Percentiles rank a stretch among this genome's conserved stretches.
phyloP scores from a whole-genome alignment of 352 stramenopile genomes.

The Pythium scleroteichum region DNA sequence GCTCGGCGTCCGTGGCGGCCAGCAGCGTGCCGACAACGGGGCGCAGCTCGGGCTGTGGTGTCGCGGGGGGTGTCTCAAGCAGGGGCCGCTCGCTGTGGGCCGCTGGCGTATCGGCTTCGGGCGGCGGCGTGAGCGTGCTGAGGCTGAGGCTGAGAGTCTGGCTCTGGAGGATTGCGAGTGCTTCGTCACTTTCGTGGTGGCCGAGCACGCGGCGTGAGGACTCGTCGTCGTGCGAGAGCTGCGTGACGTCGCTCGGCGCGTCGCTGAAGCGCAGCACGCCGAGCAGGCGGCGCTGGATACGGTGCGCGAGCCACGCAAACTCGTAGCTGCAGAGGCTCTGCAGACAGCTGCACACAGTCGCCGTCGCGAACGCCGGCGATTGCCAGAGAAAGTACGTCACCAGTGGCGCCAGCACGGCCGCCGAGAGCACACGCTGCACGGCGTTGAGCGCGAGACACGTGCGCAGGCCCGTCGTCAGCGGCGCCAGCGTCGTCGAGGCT shows the following conservation, averaged over 20 bases:
- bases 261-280: slow-evolving; percentile 25
- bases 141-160: neutral
- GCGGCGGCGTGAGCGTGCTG: neutral
- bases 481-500: neutral
- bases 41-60: neutral
- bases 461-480: neutral
- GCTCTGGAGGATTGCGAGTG: slow-evolving; percentile 20
- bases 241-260: neutral
- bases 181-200: slow-evolving; percentile 12
- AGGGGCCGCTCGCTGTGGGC: neutral
- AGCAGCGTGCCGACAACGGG: neutral
- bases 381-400: slow-evolving; percentile 78
- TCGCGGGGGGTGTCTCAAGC: slow-evolving; percentile 3
- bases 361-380: slow-evolving; percentile 66
- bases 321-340: slow-evolving; percentile 70
- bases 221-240: neutral
- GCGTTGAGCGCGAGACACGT: slow-evolving; percentile 38
- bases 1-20: neutral
- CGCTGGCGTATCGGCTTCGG: neutral
- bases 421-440: slow-evolving; percentile 68
- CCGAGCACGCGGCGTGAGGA: neutral
- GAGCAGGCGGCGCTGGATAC: slow-evolving; percentile 59
- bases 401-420: slow-evolving; percentile 50
- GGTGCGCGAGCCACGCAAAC: slow-evolving; percentile 69
- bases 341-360: slow-evolving; percentile 67